A percentile compares a stretch with the other conserved stretches of the same genome.
phyloP scores from a whole-genome alignment of 73 alveolate species.

The Paramecium sexaurelia region DNA sequence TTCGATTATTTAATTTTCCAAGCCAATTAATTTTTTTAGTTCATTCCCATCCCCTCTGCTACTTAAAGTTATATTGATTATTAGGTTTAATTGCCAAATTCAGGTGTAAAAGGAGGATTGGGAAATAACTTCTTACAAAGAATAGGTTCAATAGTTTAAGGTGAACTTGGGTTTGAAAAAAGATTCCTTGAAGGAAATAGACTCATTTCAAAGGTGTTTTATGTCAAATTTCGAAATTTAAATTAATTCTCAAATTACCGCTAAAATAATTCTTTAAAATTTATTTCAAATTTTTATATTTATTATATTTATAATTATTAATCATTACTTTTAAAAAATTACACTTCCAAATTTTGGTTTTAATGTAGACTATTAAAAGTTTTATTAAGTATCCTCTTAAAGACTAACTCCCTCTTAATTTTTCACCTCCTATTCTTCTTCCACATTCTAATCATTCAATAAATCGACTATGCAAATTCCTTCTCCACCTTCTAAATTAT shows the following conservation, averaged over 20 bases:
- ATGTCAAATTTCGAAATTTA: not conserved
- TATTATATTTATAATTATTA: not conserved
- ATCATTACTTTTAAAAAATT: not conserved
- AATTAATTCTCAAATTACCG: not conserved
- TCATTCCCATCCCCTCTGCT: not conserved
- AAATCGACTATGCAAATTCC: conserved; percentile 32
- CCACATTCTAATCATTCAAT: not conserved
- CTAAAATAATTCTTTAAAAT: not conserved
- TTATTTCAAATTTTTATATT: not conserved
- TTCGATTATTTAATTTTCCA: not conserved
- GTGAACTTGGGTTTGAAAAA: not conserved
- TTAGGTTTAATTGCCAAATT: not conserved
- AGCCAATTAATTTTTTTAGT: not conserved
- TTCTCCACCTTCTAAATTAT: conserved; percentile 34
- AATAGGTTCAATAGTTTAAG: not conserved
- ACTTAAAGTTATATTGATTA: not conserved
- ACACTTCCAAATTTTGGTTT: not conserved
- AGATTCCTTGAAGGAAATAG: not conserved
- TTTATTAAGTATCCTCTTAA: not conserved
- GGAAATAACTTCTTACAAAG: not conserved
- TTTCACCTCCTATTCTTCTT: not conserved
- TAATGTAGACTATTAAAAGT: not conserved
- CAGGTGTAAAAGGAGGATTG: not conserved
- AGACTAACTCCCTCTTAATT: not conserved
- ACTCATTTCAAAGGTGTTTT: not conserved